Evolutionary conservation across 2,329 filamentous ascomycete genomes (phyloP), one percentile per base, ranked within the genome.

Genomic region (Sporothrix inflata): DNA sequence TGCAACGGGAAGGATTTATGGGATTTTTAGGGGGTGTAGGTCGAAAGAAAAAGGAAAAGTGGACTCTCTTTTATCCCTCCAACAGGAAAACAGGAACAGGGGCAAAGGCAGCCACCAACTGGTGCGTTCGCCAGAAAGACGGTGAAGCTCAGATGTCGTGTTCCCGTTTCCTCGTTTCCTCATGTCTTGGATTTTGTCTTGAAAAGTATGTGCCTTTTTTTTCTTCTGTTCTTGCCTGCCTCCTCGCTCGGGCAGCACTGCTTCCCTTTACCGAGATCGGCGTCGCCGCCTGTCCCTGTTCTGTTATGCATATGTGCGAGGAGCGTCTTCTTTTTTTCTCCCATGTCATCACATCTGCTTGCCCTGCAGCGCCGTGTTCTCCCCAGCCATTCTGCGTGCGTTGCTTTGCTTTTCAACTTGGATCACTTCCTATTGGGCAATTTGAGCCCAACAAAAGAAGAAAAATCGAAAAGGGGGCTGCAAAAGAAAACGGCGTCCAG

Each of bases 261-360:
- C 24, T 66, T 49, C 34, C 21, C 16, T 30, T 66, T 1, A 66
- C 63, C 63, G 63, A 66, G 63, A 66, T 66, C 63, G 63, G 63
- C 42, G 16, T n/a, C 12, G 4, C 7, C 16, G 42, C 24, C 16
- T n/a, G 16, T 34, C 27, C n/a, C 9, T 19, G 40, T 27, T 42
- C 7, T 34, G 30, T 6, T 3, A 34, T 34, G 30, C 30, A 34
- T 34, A 3, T 3, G 30, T 34, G 30, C 30, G 30, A 34, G 30
- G 30, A 34, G 30, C 30, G 30, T 34, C 30, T 47, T 27, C n/a
- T 19, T 65, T 19, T 47, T 19, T 8, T 1, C 11, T 45, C n/a
- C 27, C 57, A 65, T 27, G 8, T 14, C 21, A 14, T 42, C 57
- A 45, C 38, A 38, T 40, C 7, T 12, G 8, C 51, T 19, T 11